Base-by-base conservation (phyloP, 768 basidiomycete species). In the Vararia minispora region DNA sequence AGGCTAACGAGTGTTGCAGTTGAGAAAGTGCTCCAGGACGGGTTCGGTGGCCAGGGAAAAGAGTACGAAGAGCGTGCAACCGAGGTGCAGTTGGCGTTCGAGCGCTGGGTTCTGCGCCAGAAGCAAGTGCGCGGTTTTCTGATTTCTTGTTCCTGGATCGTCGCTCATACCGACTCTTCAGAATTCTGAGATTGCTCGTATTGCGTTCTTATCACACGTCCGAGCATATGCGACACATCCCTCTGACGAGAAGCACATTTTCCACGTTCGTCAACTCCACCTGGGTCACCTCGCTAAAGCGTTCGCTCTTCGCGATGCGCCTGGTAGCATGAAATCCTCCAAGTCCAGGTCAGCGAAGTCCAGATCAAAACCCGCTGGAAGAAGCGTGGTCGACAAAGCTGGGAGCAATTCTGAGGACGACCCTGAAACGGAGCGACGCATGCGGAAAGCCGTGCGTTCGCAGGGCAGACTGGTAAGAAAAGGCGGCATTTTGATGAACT, bases 171-270 rank as follows among this genome's bases (percentile, higher is more conserved):
- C 8, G 14, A 12, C 41, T 11, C 37, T 42, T 2, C 43, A 98
- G 95, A 80, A 92, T 52, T 66, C 76, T 10, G 66, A 68, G 11
- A 55, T 80, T 12, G 90, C 95, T 13, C 75, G 87, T 21, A 81
- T 72, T 49, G 95, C 91, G 0, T 99, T 82, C 62, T 66, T 76
- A 25, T 95, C 94, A 0, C 90, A 94, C 57, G 78, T 97, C 65
- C 75, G 94, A 38, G 95, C 95, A 0, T 99, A 98, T 58, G 83
- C 95, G 22, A 99, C 95, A 1, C 95, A 99, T 61, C 92, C 95
- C 0, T 73, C 84, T 12, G 78, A 80, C 43, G 95, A 98, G 58
- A 99, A 98, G 53, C 79, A 89, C 47, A 87, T 98, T 37, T 99
- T 99, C 66, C 92, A 98, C 58, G 79, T 97, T 42, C 83, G 84